These are phyloP conservation scores for Neurospora sublineolata DNA, from an alignment of 495 filamentous ascomycete species.

Conservation along the genomic window DNA sequence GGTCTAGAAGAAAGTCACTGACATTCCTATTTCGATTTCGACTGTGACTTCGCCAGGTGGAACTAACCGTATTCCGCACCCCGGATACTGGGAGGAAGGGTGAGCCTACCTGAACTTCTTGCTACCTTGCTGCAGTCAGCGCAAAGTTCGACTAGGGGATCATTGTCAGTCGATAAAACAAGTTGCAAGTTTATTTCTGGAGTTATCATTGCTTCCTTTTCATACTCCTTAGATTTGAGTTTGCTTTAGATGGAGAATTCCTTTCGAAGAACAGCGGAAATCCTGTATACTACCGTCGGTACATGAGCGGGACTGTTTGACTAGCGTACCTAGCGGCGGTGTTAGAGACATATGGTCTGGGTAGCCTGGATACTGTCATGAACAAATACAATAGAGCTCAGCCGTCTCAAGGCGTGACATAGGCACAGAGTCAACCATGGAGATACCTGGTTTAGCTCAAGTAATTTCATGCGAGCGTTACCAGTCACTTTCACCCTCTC, in stretches of 20 bases:
- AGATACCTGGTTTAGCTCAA: no score
- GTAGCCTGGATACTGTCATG: no score
- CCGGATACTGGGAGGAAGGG: neutral
- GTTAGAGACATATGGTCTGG: no score
- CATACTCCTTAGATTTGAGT: neutral
- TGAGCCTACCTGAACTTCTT: neutral
- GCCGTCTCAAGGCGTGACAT: no score
- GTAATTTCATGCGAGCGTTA: no score
- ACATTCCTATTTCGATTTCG: neutral
- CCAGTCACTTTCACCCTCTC: no score
- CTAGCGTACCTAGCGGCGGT: no score
- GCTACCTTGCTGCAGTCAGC: neutral
- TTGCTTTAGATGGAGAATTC: neutral
- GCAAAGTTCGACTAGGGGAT: neutral
- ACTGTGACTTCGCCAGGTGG: neutral
- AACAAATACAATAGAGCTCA: no score
- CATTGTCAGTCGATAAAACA: neutral
- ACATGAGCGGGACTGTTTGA: no score
- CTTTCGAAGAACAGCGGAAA: neutral
- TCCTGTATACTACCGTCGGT: no score
- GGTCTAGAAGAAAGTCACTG: constrained; percentile 31
- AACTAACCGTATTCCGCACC: neutral
- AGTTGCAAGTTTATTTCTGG: neutral
- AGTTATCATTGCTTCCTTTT: neutral
- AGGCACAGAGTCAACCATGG: no score